These are phyloP conservation scores for Hyphodiscus hymeniophilus DNA, from an alignment of 495 filamentous ascomycete genomes.

Conservation along the genomic window DNA sequence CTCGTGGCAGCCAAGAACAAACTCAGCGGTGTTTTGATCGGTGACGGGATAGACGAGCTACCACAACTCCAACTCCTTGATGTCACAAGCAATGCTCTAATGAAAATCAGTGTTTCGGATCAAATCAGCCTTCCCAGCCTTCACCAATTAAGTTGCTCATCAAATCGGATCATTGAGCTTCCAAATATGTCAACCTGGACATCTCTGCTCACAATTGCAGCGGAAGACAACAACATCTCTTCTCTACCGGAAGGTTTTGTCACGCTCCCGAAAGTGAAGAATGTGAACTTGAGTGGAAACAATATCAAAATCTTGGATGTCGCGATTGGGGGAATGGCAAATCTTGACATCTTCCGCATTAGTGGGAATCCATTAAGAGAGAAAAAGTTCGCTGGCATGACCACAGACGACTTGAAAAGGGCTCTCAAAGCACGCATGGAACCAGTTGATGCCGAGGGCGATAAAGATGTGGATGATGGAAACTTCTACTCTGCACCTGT, in stretches of 20 bases:
- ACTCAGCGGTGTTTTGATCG: conserved; percentile 63
- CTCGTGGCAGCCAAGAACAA: conserved; percentile 73
- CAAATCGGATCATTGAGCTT: conserved; percentile 66
- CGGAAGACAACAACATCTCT: conserved; percentile 72
- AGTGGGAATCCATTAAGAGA: conserved; percentile 83
- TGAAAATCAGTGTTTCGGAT: conserved; percentile 38
- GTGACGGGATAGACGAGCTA: conserved; percentile 45
- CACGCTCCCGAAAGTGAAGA: conserved; percentile 54
- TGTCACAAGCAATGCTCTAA: conserved; percentile 65
- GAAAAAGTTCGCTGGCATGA: conserved; percentile 72
- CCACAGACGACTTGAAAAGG: conserved; percentile 72
- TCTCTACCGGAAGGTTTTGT: conserved; percentile 68
- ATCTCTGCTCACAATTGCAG: conserved; percentile 60
- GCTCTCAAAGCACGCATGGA: conserved; percentile 63
- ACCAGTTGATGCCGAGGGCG: conserved; percentile 30
- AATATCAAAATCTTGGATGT: conserved; percentile 67
- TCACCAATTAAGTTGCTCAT: conserved; percentile 61
- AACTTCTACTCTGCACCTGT: conserved; percentile 17
- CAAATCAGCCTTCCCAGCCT: conserved; percentile 59
- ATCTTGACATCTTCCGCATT: conserved; percentile 60
- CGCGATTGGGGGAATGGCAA: conserved; percentile 72
- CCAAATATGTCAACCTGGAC: conserved; percentile 66
- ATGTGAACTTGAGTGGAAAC: conserved; percentile 77
- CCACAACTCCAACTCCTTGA: conserved; percentile 63
- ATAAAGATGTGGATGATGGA: conserved; percentile 27